phyloP scores from a whole-genome alignment of 2,329 filamentous ascomycete species.

The Neurospora sp. region DNA sequence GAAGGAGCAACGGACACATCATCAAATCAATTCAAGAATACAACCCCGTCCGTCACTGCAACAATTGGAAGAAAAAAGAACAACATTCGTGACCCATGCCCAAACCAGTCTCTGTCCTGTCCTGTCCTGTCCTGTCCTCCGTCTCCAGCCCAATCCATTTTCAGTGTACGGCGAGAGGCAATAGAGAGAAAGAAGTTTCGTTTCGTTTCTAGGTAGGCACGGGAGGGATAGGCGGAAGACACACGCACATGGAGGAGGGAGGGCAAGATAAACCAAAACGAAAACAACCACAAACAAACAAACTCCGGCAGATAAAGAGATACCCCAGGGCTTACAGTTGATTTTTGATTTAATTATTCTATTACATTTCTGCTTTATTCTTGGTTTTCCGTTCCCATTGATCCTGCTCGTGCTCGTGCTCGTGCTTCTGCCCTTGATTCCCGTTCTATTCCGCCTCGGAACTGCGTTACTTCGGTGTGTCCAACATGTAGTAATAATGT shows the following conservation, averaged over 20 bases:
- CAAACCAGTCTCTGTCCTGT: not conserved
- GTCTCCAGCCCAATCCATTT: not conserved
- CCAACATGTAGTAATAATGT: too few species aligned
- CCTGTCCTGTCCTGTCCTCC: not conserved
- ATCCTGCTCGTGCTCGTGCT: not conserved
- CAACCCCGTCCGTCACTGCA: not conserved
- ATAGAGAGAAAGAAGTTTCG: not conserved
- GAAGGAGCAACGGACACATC: not conserved
- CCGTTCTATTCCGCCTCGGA: too few species aligned
- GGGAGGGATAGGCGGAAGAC: not conserved
- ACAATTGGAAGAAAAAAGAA: not conserved
- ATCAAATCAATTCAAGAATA: not conserved
- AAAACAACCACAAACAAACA: not conserved
- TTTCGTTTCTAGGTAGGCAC: not conserved
- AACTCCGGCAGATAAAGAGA: not conserved
- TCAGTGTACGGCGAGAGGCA: not conserved
- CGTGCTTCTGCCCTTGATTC: not conserved
- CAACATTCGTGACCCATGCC: not conserved
- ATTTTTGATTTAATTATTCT: not conserved
- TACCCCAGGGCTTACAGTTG: not conserved
- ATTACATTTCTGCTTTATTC: not conserved
- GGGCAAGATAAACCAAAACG: not conserved
- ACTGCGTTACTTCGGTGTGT: too few species aligned
- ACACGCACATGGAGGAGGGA: not conserved
- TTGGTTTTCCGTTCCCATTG: not conserved